Conservation (phyloP, 1,139 yeast species). For the Suhomyces wounanorum region DNA sequence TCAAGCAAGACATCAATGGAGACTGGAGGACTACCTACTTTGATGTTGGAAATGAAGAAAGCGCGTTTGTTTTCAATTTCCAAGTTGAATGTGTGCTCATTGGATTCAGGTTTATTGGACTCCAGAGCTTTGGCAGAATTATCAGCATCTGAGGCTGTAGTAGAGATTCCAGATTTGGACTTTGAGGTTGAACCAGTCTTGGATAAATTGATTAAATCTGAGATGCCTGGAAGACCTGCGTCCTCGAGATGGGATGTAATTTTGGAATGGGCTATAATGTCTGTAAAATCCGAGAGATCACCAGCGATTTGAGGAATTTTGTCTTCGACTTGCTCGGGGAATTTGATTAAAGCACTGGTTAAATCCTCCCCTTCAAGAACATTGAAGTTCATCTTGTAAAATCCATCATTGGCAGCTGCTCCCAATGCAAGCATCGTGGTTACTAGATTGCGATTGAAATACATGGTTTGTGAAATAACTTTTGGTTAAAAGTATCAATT, state of each 20-base stretch:
- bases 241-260: neutral
- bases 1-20: conserved; percentile 34
- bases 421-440: conserved; percentile 13
- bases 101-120: neutral
- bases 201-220: too few species aligned
- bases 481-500: neutral
- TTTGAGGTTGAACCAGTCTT: neutral
- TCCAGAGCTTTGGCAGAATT: neutral
- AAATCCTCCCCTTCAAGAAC: conserved; percentile 22
- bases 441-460: conserved; percentile 20
- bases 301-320: neutral
- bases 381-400: conserved; percentile 24
- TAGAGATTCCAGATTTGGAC: neutral
- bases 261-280: neutral
- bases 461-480: conserved; percentile 3
- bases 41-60: conserved; percentile 39
- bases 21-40: conserved; percentile 60
- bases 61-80: conserved; percentile 17
- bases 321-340: conserved; percentile 12
- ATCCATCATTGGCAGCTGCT: conserved; percentile 24
- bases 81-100: conserved; percentile 5
- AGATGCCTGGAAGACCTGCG: too few species aligned
- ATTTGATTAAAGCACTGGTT: conserved; percentile 18
- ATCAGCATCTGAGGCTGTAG: too few species aligned
- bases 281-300: neutral